Base-by-base conservation (phyloP, 106 monocot genomes). In the Cymbidium sinense region DNA sequence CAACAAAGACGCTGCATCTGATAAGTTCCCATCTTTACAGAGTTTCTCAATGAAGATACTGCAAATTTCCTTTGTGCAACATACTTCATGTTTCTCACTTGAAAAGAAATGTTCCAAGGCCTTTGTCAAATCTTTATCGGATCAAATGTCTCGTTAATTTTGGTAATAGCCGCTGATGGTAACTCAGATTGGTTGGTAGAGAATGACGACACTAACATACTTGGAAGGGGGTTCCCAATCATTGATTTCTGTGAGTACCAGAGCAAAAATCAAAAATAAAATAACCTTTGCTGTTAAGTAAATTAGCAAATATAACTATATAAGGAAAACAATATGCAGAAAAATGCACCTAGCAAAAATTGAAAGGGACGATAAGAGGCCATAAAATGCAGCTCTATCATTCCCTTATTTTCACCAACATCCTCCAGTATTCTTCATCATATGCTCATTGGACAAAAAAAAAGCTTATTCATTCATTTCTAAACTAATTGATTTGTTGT, bases 21-120 rank as follows among this genome's bases (percentile, higher is more conserved):
- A 54, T n/a, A 89, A 34, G 17, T 83, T 87, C 17, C 90, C 87
- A 43, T 81, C 81, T 83, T n/a, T n/a, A n/a, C n/a, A n/a, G 29
- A 90, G 90, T 33, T 73, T 86, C 54, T 88, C 77, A 31, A 93
- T 74, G 51, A 80, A 86, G 18, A 75, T 50, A n/a, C 19, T 23
- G 71, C 77, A 90, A 10, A 79, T 74, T 55, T 87, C 81, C 34
- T 79, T 78, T 27, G 21, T 74, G 39, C 81, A 82, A 54, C 78
- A 21, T 5, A n/a, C 52, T 55, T 55, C 73, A 47, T 70, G 74
- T 33, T 85, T 73, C 34, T 47, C 67, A 29, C 61, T 78, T 28
- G 69, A 81, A 71, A 81, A 31, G 70, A 76, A 78, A 30, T 41
- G 75, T 61, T 87, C 74, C 1, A 80, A 64, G 10, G 62, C 73